These are phyloP conservation scores for Ustilago crameri DNA, from an alignment of 1,284 basidiomycete genomes.

Conservation along the genomic window DNA sequence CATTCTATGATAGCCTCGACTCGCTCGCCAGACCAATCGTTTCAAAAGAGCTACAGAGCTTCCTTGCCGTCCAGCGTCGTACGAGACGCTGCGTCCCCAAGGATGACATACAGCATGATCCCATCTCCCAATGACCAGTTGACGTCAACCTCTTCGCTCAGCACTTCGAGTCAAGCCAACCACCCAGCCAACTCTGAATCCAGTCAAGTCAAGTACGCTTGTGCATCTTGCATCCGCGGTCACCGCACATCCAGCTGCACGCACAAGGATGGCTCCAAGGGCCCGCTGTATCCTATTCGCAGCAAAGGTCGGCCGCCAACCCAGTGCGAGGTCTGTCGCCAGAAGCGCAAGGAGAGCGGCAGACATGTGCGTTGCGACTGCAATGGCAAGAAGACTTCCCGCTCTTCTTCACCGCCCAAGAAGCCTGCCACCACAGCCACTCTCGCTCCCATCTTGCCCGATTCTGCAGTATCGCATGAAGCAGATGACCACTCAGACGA, in stretches of 20 bases:
- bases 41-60: conserved; percentile 3
- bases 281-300: conserved; percentile 55
- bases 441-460: conserved; percentile 12
- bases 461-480: not conserved
- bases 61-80: conserved; percentile 5
- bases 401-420: conserved; percentile 5
- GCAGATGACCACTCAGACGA: not conserved
- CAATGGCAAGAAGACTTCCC: conserved; percentile 21
- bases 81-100: conserved; percentile 5
- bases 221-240: conserved; percentile 61
- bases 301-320: conserved; percentile 58
- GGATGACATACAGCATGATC: conserved; percentile 11
- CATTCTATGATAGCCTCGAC: conserved; percentile 13
- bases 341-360: conserved; percentile 50
- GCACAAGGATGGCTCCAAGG: conserved; percentile 62
- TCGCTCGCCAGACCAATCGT: conserved; percentile 13
- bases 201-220: conserved; percentile 57
- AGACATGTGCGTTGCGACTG: conserved; percentile 58
- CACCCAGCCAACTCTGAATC: conserved; percentile 3
- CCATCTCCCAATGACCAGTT: conserved; percentile 9
- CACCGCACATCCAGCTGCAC: conserved; percentile 61
- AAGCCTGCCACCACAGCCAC: not conserved
- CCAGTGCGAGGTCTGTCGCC: conserved; percentile 58
- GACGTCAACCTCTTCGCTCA: not conserved
- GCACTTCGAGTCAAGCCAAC: conserved; percentile 12